Evolutionary conservation across 306 rosid genomes (phyloP), one percentile per base, ranked within the genome.

Genomic region (Sindora glabra): DNA sequence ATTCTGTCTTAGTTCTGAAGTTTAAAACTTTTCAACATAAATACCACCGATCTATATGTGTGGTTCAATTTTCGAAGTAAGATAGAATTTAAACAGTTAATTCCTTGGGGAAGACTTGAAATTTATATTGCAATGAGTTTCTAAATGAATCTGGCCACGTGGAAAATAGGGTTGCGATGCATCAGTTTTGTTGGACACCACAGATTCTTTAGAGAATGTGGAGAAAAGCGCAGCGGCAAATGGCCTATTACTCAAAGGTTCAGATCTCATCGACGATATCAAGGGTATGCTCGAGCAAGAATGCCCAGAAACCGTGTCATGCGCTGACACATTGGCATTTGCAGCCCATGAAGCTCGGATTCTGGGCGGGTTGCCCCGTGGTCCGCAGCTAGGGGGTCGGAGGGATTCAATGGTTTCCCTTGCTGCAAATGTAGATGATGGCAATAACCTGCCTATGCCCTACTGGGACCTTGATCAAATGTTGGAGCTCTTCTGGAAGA

Each of bases 131-230:
- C 10, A 38, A 62, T 17, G 8, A 36, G 37, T 47, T 40, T 21
- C 33, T 5, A 9, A 22, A 15, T 44, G 10, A 22, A 41, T 24
- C 14, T 47, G 44, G 10, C 13, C 32, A 19, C 22, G 17, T n/a
- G 14, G 24, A 11, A 29, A 50, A 39, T 71, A 89, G 97, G 97
- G 95, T 2, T 90, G 97, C 23, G 97, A 86, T 69, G 88, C 85
- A 6, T 90, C 97, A 2, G 4, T 86, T 48, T 62, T 90, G 76
- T 54, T 90, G 65, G 97, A 86, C 54, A 16, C 32, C 9, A 13
- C 75, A 2, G 70, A 51, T 6, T 6, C 48, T 0, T 69, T 73
- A 0, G 79, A 74, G 0, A 48, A 40, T 0, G 83, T 84, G 7
- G 95, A 90, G 72, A 90, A 82, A 61, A 5, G 13, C 13, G 63